Base-by-base conservation (phyloP, 2,329 filamentous ascomycete species). In the Periconia sp. region DNA sequence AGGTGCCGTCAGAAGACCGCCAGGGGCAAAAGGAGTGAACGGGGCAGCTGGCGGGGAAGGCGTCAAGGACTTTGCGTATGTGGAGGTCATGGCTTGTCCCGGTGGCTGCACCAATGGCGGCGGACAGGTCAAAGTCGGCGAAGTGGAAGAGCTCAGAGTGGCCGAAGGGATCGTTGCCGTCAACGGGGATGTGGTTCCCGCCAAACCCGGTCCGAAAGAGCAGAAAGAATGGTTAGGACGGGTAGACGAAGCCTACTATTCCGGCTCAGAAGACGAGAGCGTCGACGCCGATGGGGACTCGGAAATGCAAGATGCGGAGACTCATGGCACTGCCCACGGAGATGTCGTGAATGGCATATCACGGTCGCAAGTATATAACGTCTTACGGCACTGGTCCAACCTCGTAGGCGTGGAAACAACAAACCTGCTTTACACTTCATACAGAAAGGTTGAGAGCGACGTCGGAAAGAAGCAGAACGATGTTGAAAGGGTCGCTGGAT, bases 61-160 rank as follows among this genome's bases (percentile, higher is more conserved):
- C 71, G 55, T 80, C 74, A 30, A 79, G 80, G 89, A 96, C 24
- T 92, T 92, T 67, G 81, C 87, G n/a, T 97, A 95, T 70, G 88
- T 97, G 19, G 94, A 99, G 72, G 94, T 99, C 45, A 99, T 99
- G 94, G 94, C 94, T 11, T 99, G 94, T 69, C 94, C 94, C 0
- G 94, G 94, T n/a, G 94, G 94, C 3, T 99, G 94, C 73, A 99
- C 94, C 40, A 99, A 99, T 60, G 94, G 94, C 2, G 94, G 94
- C 25, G 94, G 94, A 1, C 94, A 99, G 74, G 86, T 99, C 66
- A 96, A 96, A 65, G 83, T 89, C 18, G 88, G 90, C 39, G 94
- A 97, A 66, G 83, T 88, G 5, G 73, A 70, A 29, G 68, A 70
- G 4, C 49, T 78, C 18, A 54, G 73, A 8, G 48, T 61, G 48